Evolutionary conservation across 306 rosid species (phyloP).

Genomic region (Vicia faba): DNA sequence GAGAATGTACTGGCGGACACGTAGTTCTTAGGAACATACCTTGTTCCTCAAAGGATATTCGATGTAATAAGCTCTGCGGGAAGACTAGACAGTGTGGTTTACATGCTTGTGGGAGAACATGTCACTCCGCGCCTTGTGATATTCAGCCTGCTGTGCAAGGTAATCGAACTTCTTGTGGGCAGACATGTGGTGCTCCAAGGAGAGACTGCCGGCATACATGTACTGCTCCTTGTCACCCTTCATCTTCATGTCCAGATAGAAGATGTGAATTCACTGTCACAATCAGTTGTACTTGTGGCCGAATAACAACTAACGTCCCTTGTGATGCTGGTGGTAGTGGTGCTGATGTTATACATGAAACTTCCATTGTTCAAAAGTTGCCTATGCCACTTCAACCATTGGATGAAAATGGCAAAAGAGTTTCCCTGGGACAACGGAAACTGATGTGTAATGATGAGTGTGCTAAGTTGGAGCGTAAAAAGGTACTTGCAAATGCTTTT

Average conservation of each 20-base stretch:
- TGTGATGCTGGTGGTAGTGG: conserved; percentile 68
- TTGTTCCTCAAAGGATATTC: conserved; percentile 86
- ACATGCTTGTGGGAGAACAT: conserved; percentile 85
- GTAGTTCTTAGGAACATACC: conserved; percentile 86
- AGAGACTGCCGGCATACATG: conserved; percentile 89
- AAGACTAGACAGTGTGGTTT: conserved; percentile 87
- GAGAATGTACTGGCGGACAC: conserved; percentile 91
- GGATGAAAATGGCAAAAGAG: conserved; percentile 56
- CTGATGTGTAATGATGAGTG: conserved; percentile 81
- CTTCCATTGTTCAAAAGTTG: conserved; percentile 65
- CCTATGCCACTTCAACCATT: conserved; percentile 66
- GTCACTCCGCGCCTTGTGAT: conserved; percentile 79
- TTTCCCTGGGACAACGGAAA: conserved; percentile 80
- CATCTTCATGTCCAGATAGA: conserved; percentile 68
- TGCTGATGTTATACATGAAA: conserved; percentile 55
- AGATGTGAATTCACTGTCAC: conserved; percentile 66
- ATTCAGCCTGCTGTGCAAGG: conserved; percentile 42
- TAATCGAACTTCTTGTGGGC: conserved; percentile 72
- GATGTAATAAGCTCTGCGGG: conserved; percentile 87
- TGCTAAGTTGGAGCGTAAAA: conserved; percentile 79
- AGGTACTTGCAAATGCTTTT: conserved; percentile 88
- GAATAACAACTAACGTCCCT: conserved; percentile 70
- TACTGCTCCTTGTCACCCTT: conserved; percentile 77
- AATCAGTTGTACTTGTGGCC: conserved; percentile 79
- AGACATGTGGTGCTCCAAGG: conserved; percentile 89